phyloP scores from a whole-genome alignment of 1,284 basidiomycete genomes.

The Marasmius oreades region DNA sequence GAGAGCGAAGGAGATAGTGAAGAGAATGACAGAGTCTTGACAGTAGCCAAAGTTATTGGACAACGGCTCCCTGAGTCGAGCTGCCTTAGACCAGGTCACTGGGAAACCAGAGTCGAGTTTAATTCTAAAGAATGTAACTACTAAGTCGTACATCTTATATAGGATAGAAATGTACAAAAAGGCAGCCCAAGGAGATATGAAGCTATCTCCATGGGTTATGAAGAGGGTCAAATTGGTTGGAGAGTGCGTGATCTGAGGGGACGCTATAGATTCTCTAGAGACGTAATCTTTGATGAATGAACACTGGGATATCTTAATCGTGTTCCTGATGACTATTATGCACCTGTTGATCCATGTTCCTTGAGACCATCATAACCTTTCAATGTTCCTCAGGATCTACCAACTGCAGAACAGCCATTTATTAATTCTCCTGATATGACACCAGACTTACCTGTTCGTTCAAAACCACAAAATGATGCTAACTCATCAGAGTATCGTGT shows the following conservation, averaged over 20 bases:
- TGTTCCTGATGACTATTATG: background rate
- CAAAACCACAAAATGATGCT: background rate
- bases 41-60: no score
- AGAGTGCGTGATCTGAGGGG: slow-evolving; percentile 5
- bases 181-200: background rate
- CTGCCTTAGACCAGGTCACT: no score
- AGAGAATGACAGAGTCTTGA: no score
- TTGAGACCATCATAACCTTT: background rate
- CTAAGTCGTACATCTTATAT: background rate
- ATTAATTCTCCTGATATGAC: background rate
- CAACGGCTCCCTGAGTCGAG: no score
- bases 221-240: slow-evolving; percentile 8
- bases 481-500: background rate
- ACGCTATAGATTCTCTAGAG: background rate
- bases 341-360: background rate
- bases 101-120: no score
- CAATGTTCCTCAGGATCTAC: background rate
- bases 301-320: background rate
- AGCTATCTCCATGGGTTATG: slow-evolving; percentile 10
- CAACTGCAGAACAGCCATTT: background rate
- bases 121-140: background rate
- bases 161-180: no score
- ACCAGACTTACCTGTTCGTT: background rate
- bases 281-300: slow-evolving; percentile 10
- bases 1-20: no score